Conservation (phyloP, 140 eudicot species). For the Stevia rebaudiana region DNA sequence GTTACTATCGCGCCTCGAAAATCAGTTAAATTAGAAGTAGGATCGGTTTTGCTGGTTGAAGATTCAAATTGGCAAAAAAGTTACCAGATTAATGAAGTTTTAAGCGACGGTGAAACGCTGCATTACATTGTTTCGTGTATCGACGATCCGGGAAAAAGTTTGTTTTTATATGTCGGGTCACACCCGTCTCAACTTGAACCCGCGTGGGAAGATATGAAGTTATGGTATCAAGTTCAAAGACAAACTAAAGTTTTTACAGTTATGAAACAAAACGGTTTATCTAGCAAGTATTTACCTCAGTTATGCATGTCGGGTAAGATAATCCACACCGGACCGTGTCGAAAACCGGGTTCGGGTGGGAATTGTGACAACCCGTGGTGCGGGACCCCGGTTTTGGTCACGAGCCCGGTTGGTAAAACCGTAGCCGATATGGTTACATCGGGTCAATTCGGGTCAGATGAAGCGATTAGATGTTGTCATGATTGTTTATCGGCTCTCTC, state of each 20-base stretch:
- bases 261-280: slow-evolving; percentile 71
- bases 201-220: slow-evolving; percentile 88
- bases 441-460: slow-evolving; percentile 60
- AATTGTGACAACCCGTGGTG: slow-evolving; percentile 78
- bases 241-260: slow-evolving; percentile 79
- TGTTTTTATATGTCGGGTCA: slow-evolving; percentile 70
- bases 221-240: slow-evolving; percentile 97
- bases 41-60: slow-evolving; percentile 46
- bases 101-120: slow-evolving; percentile 44
- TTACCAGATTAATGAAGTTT: slow-evolving; percentile 48
- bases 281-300: slow-evolving; percentile 70
- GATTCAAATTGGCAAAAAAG: slow-evolving; percentile 47
- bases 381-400: slow-evolving; percentile 82
- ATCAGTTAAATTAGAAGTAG: slow-evolving; percentile 43
- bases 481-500: slow-evolving; percentile 82
- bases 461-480: slow-evolving; percentile 74
- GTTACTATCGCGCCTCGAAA: slow-evolving; percentile 30
- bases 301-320: slow-evolving; percentile 68
- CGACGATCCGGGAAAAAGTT: slow-evolving; percentile 40
- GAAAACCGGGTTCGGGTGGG: slow-evolving; percentile 49
- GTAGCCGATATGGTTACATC: slow-evolving; percentile 48
- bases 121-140: slow-evolving; percentile 41
- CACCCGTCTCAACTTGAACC: slow-evolving; percentile 91
- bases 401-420: slow-evolving; percentile 72
- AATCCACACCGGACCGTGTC: slow-evolving; percentile 61